These are phyloP conservation scores for Haplosporangium sp. DNA, from an alignment of 371 early-diverging fungal species.

Conservation along the genomic window DNA sequence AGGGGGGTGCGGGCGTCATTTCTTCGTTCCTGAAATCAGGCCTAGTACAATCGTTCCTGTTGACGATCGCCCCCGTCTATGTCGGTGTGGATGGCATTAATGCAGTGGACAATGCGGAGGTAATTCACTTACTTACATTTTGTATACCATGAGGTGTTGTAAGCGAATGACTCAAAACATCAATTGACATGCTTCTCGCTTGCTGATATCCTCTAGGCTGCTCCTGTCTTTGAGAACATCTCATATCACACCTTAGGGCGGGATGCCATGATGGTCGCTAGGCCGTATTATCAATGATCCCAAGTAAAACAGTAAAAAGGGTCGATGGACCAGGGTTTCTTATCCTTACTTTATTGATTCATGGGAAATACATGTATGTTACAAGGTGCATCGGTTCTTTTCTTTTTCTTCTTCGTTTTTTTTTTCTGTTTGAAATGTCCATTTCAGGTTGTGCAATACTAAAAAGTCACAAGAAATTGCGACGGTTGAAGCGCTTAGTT, in stretches of 20 bases:
- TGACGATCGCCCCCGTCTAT: conserved; percentile 84
- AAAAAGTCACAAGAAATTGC: neutral
- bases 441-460: neutral
- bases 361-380: too few species aligned
- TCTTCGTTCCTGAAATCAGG: conserved; percentile 66
- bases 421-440: neutral
- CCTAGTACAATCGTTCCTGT: conserved; percentile 68
- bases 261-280: conserved; percentile 50
- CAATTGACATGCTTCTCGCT: neutral
- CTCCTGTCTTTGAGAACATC: conserved; percentile 29
- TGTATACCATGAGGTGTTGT: neutral
- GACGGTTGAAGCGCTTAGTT: conserved; percentile 12
- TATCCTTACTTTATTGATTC: too few species aligned
- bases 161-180: neutral
- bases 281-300: neutral
- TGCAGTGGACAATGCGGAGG: conserved; percentile 51
- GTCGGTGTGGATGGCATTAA: conserved; percentile 74
- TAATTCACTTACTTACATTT: conserved; percentile 17
- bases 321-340: too few species aligned
- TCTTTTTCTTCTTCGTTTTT: too few species aligned
- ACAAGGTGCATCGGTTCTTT: too few species aligned
- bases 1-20: conserved; percentile 91
- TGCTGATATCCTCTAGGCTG: conserved; percentile 17
- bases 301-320: too few species aligned
- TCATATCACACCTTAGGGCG: conserved; percentile 43